Evolutionary conservation across 345 rosid genomes (phyloP).

Genomic region (Kernera saxatilis): DNA sequence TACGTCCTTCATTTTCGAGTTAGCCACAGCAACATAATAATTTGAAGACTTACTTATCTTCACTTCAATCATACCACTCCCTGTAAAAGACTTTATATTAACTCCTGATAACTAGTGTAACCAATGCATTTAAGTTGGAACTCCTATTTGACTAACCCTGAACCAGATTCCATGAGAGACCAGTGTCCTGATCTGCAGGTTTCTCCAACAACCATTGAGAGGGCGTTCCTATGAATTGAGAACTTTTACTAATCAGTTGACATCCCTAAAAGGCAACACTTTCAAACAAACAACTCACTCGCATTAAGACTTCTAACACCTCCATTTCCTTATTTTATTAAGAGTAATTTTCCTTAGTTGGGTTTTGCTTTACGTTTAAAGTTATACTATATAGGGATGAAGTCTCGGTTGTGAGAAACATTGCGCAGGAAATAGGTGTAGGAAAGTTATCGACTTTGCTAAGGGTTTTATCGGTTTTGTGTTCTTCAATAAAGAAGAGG

Average conservation of each 20-base stretch:
- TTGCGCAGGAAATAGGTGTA: not conserved
- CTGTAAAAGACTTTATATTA: slow-evolving; percentile 32
- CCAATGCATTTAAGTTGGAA: slow-evolving; percentile 7
- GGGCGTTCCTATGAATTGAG: slow-evolving; percentile 41
- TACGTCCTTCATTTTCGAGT: slow-evolving; percentile 53
- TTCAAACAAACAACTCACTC: slow-evolving; percentile 1
- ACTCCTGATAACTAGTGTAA: not conserved
- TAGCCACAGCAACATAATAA: slow-evolving; percentile 65
- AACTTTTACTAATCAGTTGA: slow-evolving; percentile 20
- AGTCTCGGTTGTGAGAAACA: not conserved
- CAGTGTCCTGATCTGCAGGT: slow-evolving; percentile 41
- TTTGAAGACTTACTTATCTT: slow-evolving; percentile 44
- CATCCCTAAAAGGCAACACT: not conserved
- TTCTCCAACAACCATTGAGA: slow-evolving; percentile 42
- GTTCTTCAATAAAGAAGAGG: not conserved
- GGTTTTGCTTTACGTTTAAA: not conserved
- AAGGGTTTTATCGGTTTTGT: not conserved
- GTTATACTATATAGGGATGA: not conserved
- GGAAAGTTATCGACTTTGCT: not conserved
- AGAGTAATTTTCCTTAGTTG: not conserved
- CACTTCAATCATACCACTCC: slow-evolving; percentile 51
- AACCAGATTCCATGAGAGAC: slow-evolving; percentile 57
- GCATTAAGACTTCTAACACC: not conserved
- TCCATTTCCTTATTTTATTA: not conserved
- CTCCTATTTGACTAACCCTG: slow-evolving; percentile 45